Percentiles rank a stretch among this genome's conserved stretches.
These are phyloP conservation scores for Globisporangium perplexum DNA, from an alignment of 352 stramenopile genomes.

Conservation along the genomic window DNA sequence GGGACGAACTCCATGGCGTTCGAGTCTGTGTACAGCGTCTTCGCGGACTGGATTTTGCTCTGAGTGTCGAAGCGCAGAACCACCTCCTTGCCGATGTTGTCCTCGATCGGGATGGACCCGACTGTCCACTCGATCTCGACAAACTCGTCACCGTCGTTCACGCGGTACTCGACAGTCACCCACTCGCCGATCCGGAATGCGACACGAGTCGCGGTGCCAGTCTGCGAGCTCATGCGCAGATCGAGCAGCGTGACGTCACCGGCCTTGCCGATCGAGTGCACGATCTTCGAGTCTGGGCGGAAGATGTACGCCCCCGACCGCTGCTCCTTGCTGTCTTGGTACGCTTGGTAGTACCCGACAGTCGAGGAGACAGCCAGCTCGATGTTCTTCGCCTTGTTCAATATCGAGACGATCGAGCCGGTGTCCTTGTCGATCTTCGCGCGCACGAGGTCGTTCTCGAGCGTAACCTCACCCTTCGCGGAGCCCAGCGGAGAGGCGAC, in stretches of 20 bases:
- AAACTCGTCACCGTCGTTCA: slow-evolving; percentile 82
- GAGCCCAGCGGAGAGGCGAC: background rate
- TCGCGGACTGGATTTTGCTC: slow-evolving; percentile 41
- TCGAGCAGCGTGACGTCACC: slow-evolving; percentile 38
- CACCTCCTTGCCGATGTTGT: slow-evolving; percentile 94
- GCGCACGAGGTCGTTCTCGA: slow-evolving; percentile 60
- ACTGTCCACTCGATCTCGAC: slow-evolving; percentile 95
- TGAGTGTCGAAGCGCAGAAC: slow-evolving; percentile 86
- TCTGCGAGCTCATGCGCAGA: slow-evolving; percentile 26
- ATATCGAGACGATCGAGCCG: slow-evolving; percentile 49
- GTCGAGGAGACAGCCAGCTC: slow-evolving; percentile 41
- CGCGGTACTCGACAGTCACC: slow-evolving; percentile 89
- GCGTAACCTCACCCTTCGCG: slow-evolving; percentile 23
- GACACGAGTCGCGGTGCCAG: slow-evolving; percentile 31
- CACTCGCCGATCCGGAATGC: slow-evolving; percentile 79
- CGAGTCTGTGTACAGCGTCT: slow-evolving; percentile 91
- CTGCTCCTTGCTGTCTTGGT: slow-evolving; percentile 39
- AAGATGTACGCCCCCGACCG: slow-evolving; percentile 97
- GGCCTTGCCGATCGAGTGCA: slow-evolving; percentile 31
- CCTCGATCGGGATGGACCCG: slow-evolving; percentile 58
- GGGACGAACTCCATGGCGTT: slow-evolving; percentile 94
- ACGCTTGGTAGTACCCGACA: slow-evolving; percentile 66
- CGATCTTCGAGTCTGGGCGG: slow-evolving; percentile 79
- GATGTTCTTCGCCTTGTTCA: slow-evolving; percentile 70
- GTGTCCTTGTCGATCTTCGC: slow-evolving; percentile 46